Percentiles rank a stretch among this genome's conserved stretches.
These are phyloP conservation scores for Carex pumila DNA, from an alignment of 176 grass and related monocot species.

Conservation along the genomic window DNA sequence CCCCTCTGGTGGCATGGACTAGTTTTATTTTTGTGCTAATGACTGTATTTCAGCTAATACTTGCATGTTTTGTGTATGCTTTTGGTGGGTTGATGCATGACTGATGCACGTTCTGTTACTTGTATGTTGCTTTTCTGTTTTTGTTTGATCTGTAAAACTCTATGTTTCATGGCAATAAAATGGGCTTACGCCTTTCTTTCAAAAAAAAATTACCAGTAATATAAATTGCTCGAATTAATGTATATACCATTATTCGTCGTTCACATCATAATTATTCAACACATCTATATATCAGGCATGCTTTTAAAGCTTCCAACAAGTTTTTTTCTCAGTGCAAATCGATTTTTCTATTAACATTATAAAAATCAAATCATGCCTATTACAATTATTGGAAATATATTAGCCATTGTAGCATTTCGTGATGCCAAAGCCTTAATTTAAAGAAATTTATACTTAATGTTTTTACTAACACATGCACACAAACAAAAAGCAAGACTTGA, in stretches of 20 bases:
- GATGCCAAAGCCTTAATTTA: neutral
- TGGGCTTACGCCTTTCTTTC: no score
- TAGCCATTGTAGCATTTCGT: neutral
- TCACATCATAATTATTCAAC: neutral
- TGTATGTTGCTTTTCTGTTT: no score
- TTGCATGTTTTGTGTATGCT: no score
- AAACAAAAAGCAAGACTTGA: neutral
- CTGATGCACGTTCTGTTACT: no score
- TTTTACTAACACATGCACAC: neutral
- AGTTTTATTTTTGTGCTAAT: no score
- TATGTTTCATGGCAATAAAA: no score
- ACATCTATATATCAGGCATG: neutral
- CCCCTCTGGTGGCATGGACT: no score
- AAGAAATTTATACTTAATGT: neutral
- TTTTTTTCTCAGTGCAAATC: neutral
- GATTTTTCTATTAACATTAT: neutral
- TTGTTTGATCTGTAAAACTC: no score
- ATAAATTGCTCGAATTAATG: neutral
- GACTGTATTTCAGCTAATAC: no score
- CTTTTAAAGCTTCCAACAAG: no score
- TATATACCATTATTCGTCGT: neutral
- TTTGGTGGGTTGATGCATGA: no score
- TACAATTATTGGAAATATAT: neutral
- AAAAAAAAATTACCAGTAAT: neutral
- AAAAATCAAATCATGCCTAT: neutral